A percentile compares a stretch with the other conserved stretches of the same genome.
Conservation (phyloP, 2,329 filamentous ascomycete species). For the Aureobasidium mangrovei region DNA sequence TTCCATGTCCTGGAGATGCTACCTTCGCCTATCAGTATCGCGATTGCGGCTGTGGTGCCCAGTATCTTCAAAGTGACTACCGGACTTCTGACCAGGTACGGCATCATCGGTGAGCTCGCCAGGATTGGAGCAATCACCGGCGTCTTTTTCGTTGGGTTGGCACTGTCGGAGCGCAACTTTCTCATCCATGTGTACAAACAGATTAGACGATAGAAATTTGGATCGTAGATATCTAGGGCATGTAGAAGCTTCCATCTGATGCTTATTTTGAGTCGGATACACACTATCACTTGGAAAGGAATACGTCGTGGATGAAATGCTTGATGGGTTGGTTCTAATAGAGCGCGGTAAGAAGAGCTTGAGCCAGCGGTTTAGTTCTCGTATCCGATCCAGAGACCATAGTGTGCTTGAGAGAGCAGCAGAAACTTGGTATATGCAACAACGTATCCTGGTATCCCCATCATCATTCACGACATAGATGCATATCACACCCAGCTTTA, state of each 20-base stretch:
- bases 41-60: slow-evolving; percentile 29
- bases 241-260: no score
- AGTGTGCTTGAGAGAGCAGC: no score
- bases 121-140: slow-evolving; percentile 30
- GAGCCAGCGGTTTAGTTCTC: no score
- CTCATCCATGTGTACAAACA: slow-evolving; percentile 9
- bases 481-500: neutral
- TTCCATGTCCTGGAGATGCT: slow-evolving; percentile 23
- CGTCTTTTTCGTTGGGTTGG: slow-evolving; percentile 29
- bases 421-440: no score
- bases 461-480: no score
- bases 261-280: no score
- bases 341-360: no score
- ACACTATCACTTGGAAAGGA: no score
- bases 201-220: neutral
- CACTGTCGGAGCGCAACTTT: slow-evolving; percentile 9
- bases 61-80: slow-evolving; percentile 28
- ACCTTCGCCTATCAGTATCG: slow-evolving; percentile 29
- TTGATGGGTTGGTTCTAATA: no score
- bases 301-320: no score
- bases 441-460: no score
- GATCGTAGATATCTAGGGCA: neutral
- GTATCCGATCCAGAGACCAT: no score
- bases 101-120: slow-evolving; percentile 34
- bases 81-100: slow-evolving; percentile 26